Base-by-base conservation (phyloP, 768 basidiomycete genomes). In the Hericium rajendrae region DNA sequence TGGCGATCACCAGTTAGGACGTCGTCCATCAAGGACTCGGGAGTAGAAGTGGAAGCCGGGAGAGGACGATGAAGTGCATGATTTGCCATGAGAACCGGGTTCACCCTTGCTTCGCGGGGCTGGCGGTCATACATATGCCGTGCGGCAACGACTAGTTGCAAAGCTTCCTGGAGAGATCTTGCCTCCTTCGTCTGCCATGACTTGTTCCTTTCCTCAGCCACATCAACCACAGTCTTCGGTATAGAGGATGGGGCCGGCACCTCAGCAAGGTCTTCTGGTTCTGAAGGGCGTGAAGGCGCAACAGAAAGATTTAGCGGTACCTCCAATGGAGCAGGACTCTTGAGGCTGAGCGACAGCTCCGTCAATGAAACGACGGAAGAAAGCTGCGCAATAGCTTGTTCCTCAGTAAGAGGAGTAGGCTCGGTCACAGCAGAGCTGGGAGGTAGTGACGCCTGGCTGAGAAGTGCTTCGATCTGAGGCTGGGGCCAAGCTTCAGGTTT, bases 1-100 rank as follows among this genome's bases (percentile, higher is more conserved):
- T 67, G 62, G 38, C 70, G 72, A 38, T 70, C 63, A 37, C 72
- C 75, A 50, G 68, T 64, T 39, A 73, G 68, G 53, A 83, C 68
- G 40, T 83, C 81, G 53, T 76, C 71, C 6, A 85, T 70, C 24
- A 84, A 66, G 13, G 69, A 68, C 49, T 76, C 76, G 48, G 76
- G 73, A 43, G 66, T 63, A 24, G 67, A 48, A 10, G 53, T 32
- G 60, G 63, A 64, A 43, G 65, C 71, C 16, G 66, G 69, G 49
- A 55, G 66, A 16, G 63, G 57, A 26, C 69, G 69, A 4, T 76
- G 71, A 51, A 81, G 70, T 9, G 76, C 69, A 59, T 72, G 72
- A 66, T 90, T 90, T 32, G 81, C 76, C 61, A 77, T 68, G 13
- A 91, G 72, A 20, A 91, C 74, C 1, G 86, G 86, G 24, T 77